These are phyloP conservation scores for Debaryomyces sp. DNA, from an alignment of 1,139 yeast species.

Conservation along the genomic window DNA sequence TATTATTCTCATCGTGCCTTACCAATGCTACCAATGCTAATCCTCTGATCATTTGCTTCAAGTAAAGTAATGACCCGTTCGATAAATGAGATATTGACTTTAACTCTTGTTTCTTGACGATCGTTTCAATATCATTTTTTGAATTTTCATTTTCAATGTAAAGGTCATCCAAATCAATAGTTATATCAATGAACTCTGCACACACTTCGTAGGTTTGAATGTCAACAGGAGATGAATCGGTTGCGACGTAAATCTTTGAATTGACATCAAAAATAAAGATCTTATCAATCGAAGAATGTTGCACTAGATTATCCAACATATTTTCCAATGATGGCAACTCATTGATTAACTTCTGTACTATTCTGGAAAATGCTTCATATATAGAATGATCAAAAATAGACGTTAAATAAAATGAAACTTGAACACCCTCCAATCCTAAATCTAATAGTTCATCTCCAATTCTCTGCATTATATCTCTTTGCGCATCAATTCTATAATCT, in stretches of 20 bases:
- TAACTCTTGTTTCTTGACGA: conserved; percentile 35
- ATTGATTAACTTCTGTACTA: conserved; percentile 86
- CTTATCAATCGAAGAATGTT: conserved; percentile 88
- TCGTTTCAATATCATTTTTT: conserved; percentile 13
- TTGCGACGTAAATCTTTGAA: conserved; percentile 94
- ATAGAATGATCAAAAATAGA: conserved; percentile 95
- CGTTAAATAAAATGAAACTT: conserved; percentile 87
- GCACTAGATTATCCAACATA: conserved; percentile 84
- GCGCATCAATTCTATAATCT: conserved; percentile 92
- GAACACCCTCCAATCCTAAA: conserved; percentile 87
- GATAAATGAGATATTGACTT: conserved; percentile 75
- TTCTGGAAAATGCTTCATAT: conserved; percentile 92
- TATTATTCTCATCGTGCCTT: conserved; percentile 57
- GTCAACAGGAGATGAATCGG: conserved; percentile 95
- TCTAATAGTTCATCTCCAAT: conserved; percentile 92
- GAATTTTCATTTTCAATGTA: conserved; percentile 47
- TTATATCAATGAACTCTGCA: conserved; percentile 94
- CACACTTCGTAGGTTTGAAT: conserved; percentile 95
- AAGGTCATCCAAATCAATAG: conserved; percentile 81
- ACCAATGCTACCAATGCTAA: conserved; percentile 87
- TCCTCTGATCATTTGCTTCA: conserved; percentile 92
- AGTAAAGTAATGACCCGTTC: conserved; percentile 79
- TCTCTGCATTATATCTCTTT: conserved; percentile 93
- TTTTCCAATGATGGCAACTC: conserved; percentile 89
- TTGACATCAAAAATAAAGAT: conserved; percentile 90